phyloP scores from a whole-genome alignment of 169 alveolate species.

The Blepharisma undulans region DNA sequence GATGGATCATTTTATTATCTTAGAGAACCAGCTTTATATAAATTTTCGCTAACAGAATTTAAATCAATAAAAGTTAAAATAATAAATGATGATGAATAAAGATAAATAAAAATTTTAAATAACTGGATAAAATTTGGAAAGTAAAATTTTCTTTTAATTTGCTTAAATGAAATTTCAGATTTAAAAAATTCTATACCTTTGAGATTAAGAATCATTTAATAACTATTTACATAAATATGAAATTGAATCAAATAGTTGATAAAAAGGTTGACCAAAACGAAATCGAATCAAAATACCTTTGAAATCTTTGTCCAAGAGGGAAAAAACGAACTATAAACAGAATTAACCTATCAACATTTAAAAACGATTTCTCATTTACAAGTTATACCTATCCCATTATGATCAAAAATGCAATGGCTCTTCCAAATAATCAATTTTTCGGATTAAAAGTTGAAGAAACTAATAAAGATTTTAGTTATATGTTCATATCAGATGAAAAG shows the following conservation, averaged over 20 bases:
- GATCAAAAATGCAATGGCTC: background rate
- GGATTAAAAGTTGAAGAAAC: background rate
- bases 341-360: background rate
- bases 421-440: background rate
- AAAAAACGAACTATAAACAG: background rate
- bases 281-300: background rate
- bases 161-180: background rate
- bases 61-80: background rate
- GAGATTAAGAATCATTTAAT: no score
- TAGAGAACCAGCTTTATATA: background rate
- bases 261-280: background rate
- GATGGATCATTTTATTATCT: background rate
- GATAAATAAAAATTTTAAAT: no score
- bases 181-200: no score
- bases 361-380: background rate
- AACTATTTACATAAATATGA: no score
- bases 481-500: background rate
- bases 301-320: background rate
- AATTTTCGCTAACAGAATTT: background rate
- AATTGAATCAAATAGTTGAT: background rate
- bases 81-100: no score
- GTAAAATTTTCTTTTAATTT: no score
- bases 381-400: background rate
- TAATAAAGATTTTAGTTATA: no score
- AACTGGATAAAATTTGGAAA: no score